Conservation (phyloP, 2,329 filamentous ascomycete genomes). For the Fusarium dimerum region DNA sequence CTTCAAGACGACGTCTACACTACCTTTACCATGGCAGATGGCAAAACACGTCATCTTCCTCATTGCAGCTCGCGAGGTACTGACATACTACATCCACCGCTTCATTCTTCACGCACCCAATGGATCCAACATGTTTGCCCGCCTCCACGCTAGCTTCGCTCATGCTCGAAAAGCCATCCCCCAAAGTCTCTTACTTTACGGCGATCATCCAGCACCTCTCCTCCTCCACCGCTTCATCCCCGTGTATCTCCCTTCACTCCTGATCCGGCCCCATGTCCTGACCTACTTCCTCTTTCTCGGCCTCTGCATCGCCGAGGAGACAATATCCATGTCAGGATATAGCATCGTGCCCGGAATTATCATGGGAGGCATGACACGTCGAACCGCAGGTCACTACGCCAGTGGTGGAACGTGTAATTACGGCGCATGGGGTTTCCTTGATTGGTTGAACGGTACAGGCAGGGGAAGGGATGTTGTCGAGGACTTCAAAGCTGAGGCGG, state of each 20-base stretch:
- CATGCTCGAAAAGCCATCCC: slow-evolving; percentile 58
- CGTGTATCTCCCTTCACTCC: slow-evolving; percentile 62
- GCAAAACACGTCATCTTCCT: slow-evolving; percentile 49
- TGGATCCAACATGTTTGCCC: slow-evolving; percentile 34
- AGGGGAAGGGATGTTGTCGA: slow-evolving; percentile 53
- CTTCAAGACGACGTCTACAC: slow-evolving; percentile 49
- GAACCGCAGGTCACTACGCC: slow-evolving; percentile 54
- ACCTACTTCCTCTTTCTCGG: slow-evolving; percentile 68
- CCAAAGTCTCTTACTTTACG: slow-evolving; percentile 63
- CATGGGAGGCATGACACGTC: slow-evolving; percentile 51
- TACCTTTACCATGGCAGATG: slow-evolving; percentile 56
- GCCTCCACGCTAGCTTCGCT: slow-evolving; percentile 45
- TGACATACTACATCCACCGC: slow-evolving; percentile 76
- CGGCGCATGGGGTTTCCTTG: slow-evolving; percentile 61
- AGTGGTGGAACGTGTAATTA: slow-evolving; percentile 59
- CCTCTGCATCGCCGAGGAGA: slow-evolving; percentile 66
- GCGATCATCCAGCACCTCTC: slow-evolving; percentile 68
- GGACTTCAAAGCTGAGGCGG: slow-evolving; percentile 56
- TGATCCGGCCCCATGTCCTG: slow-evolving; percentile 71
- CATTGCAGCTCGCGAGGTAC: slow-evolving; percentile 51
- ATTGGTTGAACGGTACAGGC: slow-evolving; percentile 61
- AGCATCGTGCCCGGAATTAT: slow-evolving; percentile 55
- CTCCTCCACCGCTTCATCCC: slow-evolving; percentile 65
- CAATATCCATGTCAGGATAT: slow-evolving; percentile 69
- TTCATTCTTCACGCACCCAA: slow-evolving; percentile 61